These are phyloP conservation scores for Phlegmacium glaucopus DNA, from an alignment of 768 basidiomycete genomes.

Conservation along the genomic window DNA sequence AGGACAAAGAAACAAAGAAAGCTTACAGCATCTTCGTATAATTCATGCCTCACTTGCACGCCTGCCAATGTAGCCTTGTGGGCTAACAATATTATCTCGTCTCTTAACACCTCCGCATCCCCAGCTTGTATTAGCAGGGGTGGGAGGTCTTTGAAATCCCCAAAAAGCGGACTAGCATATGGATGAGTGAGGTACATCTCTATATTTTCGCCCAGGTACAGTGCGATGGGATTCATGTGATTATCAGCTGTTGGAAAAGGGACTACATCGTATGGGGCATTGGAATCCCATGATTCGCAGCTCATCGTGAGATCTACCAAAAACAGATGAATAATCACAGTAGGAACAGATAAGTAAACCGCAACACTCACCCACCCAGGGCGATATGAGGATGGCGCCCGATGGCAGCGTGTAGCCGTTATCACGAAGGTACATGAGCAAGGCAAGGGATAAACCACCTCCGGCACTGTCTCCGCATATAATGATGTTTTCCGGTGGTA, in stretches of 20 bases:
- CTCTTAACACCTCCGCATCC: constrained; percentile 92
- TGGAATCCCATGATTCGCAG: constrained; percentile 97
- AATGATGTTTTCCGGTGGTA: constrained; percentile 88
- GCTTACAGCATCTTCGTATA: constrained; percentile 88
- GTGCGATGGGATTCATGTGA: constrained; percentile 90
- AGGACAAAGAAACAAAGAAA: not conserved
- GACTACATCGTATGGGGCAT: constrained; percentile 82
- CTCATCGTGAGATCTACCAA: constrained; percentile 86
- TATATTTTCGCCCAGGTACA: constrained; percentile 83
- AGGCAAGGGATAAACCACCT: constrained; percentile 79
- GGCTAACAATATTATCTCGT: constrained; percentile 88
- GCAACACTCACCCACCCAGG: constrained; percentile 85
- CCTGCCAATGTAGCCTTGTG: constrained; percentile 90
- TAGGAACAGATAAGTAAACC: not conserved
- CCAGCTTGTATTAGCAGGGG: constrained; percentile 91
- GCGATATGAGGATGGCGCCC: constrained; percentile 86
- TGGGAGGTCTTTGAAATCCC: constrained; percentile 81
- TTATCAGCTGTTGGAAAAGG: constrained; percentile 70
- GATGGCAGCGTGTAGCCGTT: constrained; percentile 81
- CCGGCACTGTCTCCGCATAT: constrained; percentile 93
- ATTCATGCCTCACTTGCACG: constrained; percentile 81
- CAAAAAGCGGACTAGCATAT: constrained; percentile 94
- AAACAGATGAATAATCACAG: constrained; percentile 2
- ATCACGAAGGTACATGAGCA: constrained; percentile 94
- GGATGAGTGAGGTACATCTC: constrained; percentile 90